Percentiles rank a stretch among this genome's conserved stretches.
These are phyloP conservation scores for Fusarium hainanense DNA, from an alignment of 2,329 filamentous ascomycete genomes.

Conservation along the genomic window DNA sequence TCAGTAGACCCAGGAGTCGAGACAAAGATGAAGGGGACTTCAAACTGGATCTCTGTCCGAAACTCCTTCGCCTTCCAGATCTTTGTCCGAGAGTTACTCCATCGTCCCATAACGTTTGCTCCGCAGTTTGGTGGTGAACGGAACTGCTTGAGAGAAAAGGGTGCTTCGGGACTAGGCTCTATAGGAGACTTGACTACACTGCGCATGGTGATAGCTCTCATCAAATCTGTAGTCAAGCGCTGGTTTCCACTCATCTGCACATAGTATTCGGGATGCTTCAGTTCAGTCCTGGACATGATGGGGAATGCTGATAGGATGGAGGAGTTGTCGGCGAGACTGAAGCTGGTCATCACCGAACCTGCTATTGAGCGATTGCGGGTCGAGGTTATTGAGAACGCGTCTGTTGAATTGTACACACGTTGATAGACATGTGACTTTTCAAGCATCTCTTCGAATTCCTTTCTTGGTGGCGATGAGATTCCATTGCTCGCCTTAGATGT, in stretches of 20 bases:
- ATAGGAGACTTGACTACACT: conserved; percentile 16
- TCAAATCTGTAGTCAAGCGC: conserved; percentile 7
- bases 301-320: conserved; percentile 23
- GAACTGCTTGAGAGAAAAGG: conserved; percentile 21
- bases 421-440: conserved; percentile 6
- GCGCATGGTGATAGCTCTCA: conserved; percentile 17
- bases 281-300: conserved; percentile 18
- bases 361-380: background rate
- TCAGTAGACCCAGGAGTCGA: background rate
- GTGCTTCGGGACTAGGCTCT: background rate
- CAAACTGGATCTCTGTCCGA: conserved; percentile 12
- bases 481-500: background rate
- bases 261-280: conserved; percentile 21
- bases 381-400: conserved; percentile 9
- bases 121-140: conserved; percentile 17
- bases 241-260: conserved; percentile 8
- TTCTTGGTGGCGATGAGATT: background rate
- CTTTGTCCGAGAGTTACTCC: conserved; percentile 18
- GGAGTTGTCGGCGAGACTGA: conserved; percentile 18
- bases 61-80: conserved; percentile 15
- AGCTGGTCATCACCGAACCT: conserved; percentile 17
- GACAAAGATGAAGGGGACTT: conserved; percentile 12
- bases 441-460: conserved; percentile 4
- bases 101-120: conserved; percentile 14
- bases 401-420: conserved; percentile 17